Base-by-base conservation (phyloP, 257 asterid species). In the Verbascum thapsus region DNA sequence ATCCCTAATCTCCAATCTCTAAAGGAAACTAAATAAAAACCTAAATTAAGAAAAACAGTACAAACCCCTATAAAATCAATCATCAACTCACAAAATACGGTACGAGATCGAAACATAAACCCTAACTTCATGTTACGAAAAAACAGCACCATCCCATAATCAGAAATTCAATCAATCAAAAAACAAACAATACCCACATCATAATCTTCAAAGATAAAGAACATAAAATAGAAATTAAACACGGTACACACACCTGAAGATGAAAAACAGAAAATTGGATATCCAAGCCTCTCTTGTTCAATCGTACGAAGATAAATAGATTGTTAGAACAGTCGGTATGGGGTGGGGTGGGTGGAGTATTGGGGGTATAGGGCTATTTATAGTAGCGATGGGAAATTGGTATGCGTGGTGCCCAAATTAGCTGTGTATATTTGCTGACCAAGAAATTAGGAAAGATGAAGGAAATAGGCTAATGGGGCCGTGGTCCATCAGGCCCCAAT, bases 321-420 rank as follows among this genome's bases (percentile, higher is more conserved):
- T 2, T 1, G 32, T n/a, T n/a, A 26, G 32, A 26, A 26, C 32
- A 26, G 32, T 26, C 32, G 32, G 32, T 26, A 2, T 26, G 32
- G 32, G 32, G 32, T 26, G 32, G 32, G 32, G 17, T 48, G 5
- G 22, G 15, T 23, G 7, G 5, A 43, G 52, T 6, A 10, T n/a
- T n/a, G n/a, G 65, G 22, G 6, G 65, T 1, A 1, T 0, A 26
- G 32, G 19, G 1, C n/a, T 72, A 77, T 65, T 22, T 72, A 69
- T 69, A 69, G 7, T 26, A 5, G 5, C 5, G 32, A 5, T 26
- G 32, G 32, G 32, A 26, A 26, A 26, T 26, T 26, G 61, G 4
- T 12, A 70, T 72, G 50, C 80, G 72, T 78, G 83, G 58, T 52
- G 77, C 74, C 77, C 83, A 78, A 74, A 73, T 73, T 39, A 70